These are phyloP conservation scores for Pisolithus orientalis DNA, from an alignment of 768 basidiomycete genomes.

Conservation along the genomic window DNA sequence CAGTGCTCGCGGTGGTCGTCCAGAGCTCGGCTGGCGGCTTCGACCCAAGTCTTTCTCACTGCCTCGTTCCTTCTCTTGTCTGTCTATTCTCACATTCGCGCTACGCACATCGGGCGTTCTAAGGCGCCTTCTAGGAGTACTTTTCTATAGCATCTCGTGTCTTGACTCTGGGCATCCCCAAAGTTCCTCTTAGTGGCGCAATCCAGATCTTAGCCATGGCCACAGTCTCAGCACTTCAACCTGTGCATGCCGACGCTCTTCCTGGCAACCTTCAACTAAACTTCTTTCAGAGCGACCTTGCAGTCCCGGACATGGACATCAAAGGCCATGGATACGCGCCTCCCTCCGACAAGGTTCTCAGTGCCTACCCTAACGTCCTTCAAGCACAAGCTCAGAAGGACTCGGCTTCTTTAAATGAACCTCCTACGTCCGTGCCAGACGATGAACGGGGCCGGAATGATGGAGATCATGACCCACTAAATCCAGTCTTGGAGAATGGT, in stretches of 20 bases:
- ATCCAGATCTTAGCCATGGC: not conserved
- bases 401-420: not conserved
- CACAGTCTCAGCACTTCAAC: constrained; percentile 28
- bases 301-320: constrained; percentile 55
- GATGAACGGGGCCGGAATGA: constrained; percentile 20
- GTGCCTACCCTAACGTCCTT: no score
- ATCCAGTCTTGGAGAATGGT: constrained; percentile 9
- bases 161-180: no score
- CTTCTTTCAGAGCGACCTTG: constrained; percentile 47
- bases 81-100: no score
- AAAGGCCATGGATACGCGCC: constrained; percentile 56
- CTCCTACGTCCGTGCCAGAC: constrained; percentile 8
- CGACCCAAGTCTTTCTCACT: no score
- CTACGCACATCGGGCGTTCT: no score
- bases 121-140: no score
- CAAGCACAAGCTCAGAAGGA: constrained; percentile 5
- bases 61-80: no score
- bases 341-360: constrained; percentile 15
- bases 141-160: no score
- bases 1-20: no score
- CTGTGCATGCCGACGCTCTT: constrained; percentile 34
- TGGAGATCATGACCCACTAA: constrained; percentile 14
- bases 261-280: constrained; percentile 30
- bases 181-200: no score
- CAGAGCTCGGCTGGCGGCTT: no score